Percentiles rank a stretch among this genome's conserved stretches.
phyloP scores from a whole-genome alignment of 495 filamentous ascomycete species.

The Lindgomyces ingoldianus region DNA sequence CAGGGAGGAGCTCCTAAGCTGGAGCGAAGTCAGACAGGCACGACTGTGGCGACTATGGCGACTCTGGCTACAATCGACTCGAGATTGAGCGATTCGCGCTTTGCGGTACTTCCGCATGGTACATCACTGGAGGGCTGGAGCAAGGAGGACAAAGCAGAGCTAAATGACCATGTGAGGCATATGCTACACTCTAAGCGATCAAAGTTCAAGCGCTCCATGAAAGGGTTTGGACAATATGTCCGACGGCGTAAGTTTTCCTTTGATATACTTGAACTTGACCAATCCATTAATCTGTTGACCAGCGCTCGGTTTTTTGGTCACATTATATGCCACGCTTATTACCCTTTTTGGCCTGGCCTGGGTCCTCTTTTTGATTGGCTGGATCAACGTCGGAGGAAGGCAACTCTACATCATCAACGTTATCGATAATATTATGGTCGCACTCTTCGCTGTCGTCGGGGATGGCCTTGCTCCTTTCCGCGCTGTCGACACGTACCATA shows the following conservation, averaged over 20 bases:
- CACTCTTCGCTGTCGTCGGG: conserved; percentile 74
- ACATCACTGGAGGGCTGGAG: conserved; percentile 68
- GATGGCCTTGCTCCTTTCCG: conserved; percentile 77
- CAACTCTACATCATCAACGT: conserved; percentile 71
- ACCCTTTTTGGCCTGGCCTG: conserved; percentile 79
- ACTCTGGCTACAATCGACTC: conserved; percentile 50
- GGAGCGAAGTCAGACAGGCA: conserved; percentile 23
- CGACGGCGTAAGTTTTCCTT: conserved; percentile 55
- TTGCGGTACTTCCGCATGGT: conserved; percentile 65
- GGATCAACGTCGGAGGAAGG: conserved; percentile 76
- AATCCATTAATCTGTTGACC: conserved; percentile 10
- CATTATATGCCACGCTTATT: conserved; percentile 76
- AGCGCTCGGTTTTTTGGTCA: conserved; percentile 73
- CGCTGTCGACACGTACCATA: conserved; percentile 77
- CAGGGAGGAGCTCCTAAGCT: conserved; percentile 34
- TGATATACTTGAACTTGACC: conserved; percentile 10
- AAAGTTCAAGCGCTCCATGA: conserved; percentile 73
- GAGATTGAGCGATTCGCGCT: conserved; percentile 49
- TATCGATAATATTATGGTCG: conserved; percentile 76
- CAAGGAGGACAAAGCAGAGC: conserved; percentile 64
- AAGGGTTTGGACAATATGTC: conserved; percentile 73
- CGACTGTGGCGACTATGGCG: conserved; percentile 34
- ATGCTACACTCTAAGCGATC: conserved; percentile 76
- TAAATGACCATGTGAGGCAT: conserved; percentile 80
- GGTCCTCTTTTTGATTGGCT: conserved; percentile 83